phyloP scores from a whole-genome alignment of 257 asterid species.

The Solanum lycopersicoides region DNA sequence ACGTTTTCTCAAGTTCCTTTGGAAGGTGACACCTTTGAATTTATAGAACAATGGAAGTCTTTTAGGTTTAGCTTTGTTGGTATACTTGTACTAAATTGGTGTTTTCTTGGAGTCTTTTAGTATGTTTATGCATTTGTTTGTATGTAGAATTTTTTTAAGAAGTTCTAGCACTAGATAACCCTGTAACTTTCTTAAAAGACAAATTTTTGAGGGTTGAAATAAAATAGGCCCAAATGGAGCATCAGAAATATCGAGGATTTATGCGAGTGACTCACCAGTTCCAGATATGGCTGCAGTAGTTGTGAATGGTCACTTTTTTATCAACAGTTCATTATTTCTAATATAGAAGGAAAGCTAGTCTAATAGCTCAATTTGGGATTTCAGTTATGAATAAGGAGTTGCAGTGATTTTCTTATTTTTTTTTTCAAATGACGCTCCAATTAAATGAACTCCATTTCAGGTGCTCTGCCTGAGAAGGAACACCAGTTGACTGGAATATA shows the following conservation, averaged over 20 bases:
- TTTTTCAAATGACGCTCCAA: background rate
- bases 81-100: background rate
- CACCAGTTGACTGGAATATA: slow-evolving; percentile 74
- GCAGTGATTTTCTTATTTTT: background rate
- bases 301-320: background rate
- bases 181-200: background rate
- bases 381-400: background rate
- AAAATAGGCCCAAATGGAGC: background rate
- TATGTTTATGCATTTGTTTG: background rate
- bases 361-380: background rate
- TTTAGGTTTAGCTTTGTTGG: background rate
- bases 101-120: background rate
- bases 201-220: background rate
- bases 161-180: background rate
- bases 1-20: background rate
- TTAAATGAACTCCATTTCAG: slow-evolving; percentile 13
- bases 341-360: background rate
- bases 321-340: background rate
- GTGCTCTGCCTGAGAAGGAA: slow-evolving; percentile 44
- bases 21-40: background rate
- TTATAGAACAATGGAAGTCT: background rate
- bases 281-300: background rate
- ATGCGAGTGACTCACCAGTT: background rate
- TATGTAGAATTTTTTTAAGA: background rate
- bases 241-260: background rate